phyloP scores from a whole-genome alignment of 2,329 filamentous ascomycete genomes.

The Eutypella sp. region DNA sequence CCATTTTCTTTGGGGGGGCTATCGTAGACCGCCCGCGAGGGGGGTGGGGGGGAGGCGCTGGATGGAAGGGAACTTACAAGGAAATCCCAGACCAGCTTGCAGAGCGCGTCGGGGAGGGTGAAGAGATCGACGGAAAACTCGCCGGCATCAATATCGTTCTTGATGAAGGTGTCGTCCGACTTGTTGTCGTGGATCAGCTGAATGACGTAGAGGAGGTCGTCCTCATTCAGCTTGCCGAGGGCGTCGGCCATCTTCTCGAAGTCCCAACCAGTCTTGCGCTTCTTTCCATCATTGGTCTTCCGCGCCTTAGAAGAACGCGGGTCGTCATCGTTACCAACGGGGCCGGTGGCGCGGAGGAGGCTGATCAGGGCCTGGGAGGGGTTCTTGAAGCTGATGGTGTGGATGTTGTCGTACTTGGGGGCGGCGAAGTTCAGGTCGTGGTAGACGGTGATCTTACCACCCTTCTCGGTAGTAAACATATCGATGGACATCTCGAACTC shows the following conservation, averaged over 20 bases:
- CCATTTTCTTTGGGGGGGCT: too few species aligned
- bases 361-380: constrained; percentile 81
- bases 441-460: constrained; percentile 68
- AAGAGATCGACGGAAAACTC: constrained; percentile 98
- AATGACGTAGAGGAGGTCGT: constrained; percentile 89
- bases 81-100: constrained; percentile 96
- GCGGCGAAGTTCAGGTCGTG: constrained; percentile 92
- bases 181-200: constrained; percentile 99
- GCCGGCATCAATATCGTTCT: constrained; percentile 94
- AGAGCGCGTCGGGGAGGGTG: constrained; percentile 84
- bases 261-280: constrained; percentile 70
- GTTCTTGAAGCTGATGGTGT: constrained; percentile 84
- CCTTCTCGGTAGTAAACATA: constrained; percentile 79
- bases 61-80: constrained; percentile 44
- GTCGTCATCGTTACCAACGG: constrained; percentile 72
- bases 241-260: constrained; percentile 97
- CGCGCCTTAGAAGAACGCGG: constrained; percentile 58
- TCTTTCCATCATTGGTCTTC: constrained; percentile 59
- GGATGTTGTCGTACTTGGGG: constrained; percentile 75
- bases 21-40: too few species aligned
- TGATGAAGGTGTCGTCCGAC: constrained; percentile 86
- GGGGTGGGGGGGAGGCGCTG: background rate
- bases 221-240: constrained; percentile 82
- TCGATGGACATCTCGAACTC: constrained; percentile 95
- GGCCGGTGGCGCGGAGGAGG: constrained; percentile 75